Conservation (phyloP, 140 eudicot genomes). For the Anethum foeniculum region DNA sequence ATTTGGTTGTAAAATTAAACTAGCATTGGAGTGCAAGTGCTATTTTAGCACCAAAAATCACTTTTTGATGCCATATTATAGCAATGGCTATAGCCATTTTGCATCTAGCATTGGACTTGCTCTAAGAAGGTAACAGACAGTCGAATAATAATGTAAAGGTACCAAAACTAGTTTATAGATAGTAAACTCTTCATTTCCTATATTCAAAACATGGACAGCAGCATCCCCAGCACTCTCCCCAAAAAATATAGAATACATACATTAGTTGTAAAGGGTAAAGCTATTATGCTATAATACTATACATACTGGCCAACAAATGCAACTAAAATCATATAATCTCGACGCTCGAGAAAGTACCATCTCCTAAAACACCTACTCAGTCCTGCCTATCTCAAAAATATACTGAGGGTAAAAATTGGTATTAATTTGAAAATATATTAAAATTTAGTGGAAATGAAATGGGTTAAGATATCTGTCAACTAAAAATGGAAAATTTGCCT, state of each 20-base stretch:
- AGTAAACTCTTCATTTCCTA: background rate
- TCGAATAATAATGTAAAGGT: background rate
- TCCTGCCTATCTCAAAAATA: background rate
- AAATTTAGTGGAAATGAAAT: background rate
- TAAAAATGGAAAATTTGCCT: background rate
- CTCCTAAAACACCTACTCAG: background rate
- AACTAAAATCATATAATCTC: background rate
- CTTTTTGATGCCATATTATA: no score
- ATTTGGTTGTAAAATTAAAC: no score
- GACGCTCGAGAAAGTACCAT: background rate
- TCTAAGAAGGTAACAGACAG: background rate
- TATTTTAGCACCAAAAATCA: no score
- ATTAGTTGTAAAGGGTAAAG: background rate
- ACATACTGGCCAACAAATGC: background rate
- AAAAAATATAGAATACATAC: background rate
- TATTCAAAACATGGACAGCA: background rate
- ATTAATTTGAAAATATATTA: background rate
- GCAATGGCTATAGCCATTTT: no score
- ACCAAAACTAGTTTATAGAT: background rate
- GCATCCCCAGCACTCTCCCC: background rate
- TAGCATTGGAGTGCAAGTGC: no score
- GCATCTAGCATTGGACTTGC: no score
- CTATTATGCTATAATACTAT: background rate
- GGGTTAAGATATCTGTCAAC: background rate
- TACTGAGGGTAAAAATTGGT: background rate